phyloP scores from a whole-genome alignment of 78 protist genomes.

The Speleostelium caveatum region DNA sequence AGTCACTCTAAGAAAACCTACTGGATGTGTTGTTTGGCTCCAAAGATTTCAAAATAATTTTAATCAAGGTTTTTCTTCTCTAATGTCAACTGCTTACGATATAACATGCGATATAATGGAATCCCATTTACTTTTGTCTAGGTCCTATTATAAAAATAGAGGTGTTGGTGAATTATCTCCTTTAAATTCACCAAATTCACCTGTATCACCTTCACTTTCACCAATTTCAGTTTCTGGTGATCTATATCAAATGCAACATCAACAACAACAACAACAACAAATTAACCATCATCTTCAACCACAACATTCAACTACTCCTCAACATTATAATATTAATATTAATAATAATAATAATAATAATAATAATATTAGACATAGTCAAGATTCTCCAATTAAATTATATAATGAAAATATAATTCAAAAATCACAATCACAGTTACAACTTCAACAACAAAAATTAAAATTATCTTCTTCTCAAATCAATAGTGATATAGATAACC shows the following conservation, averaged over 20 bases:
- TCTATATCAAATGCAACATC: not conserved
- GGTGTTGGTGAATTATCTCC: no score
- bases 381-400: not conserved
- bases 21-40: constrained; percentile 74
- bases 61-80: not conserved
- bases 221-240: constrained; percentile 59
- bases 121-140: not conserved
- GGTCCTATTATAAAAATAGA: no score
- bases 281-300: not conserved
- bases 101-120: no score
- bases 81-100: not conserved
- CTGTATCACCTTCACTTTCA: constrained; percentile 35
- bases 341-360: no score
- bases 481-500: not conserved
- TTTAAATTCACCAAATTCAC: no score
- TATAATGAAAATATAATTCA: not conserved
- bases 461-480: no score
- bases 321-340: no score
- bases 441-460: constrained; percentile 51
- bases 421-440: not conserved
- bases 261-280: constrained; percentile 15
- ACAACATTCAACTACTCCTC: not conserved
- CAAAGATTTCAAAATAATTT: constrained; percentile 56
- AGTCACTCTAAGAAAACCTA: constrained; percentile 66
- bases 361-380: no score